Evolutionary conservation across 495 filamentous ascomycete genomes (phyloP), one percentile per base, ranked within the genome.

Genomic region (Glonium stellatum): DNA sequence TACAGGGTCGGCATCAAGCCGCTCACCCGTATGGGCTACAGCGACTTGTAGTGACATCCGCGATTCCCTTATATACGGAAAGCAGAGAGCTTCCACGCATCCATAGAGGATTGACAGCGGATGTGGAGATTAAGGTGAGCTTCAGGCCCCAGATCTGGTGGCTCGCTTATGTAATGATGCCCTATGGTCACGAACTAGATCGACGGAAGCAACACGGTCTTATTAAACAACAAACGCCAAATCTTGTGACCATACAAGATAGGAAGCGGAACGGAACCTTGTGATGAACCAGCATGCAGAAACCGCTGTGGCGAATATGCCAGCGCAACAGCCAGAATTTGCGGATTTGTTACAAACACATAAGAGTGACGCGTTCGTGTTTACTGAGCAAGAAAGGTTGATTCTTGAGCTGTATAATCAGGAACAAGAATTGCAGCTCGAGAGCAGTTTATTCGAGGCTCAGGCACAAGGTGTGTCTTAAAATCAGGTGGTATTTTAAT

Each of bases 1-100:
- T 52, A 81, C 78, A 23, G 82, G 80, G 73, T 95, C 88, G 62
- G 87, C 78, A 66, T 81, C 78, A 70, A 91, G 79, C 76, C 86
- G 85, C 78, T 90, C 84, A 78, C 91, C 91, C 67, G 87, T 87
- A 78, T 93, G 90, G 78, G 89, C 91, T 60, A 93, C 82, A 73
- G 87, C 87, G 73, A 96, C 83, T 73, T 89, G 82, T 71, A 89
- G 77, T 75, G 86, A 85, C 82, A 91, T 90, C 62, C 57, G 72
- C 67, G 67, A 65, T 65, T 60, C 61, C 63, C 54, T 60, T 47
- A 36, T 36, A 51, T 54, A 49, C 23, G 48, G 27, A 44, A 41
- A 31, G 18, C 27, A 15, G 54, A 31, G 41, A 27, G 65, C 55
- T 41, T 35, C 53, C 34, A 55, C 55, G 36, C 48, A 44, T 39